Percentiles rank a stretch among this genome's conserved stretches.
phyloP scores from a whole-genome alignment of 495 filamentous ascomycete genomes.

The Penicillium egyptiacum region DNA sequence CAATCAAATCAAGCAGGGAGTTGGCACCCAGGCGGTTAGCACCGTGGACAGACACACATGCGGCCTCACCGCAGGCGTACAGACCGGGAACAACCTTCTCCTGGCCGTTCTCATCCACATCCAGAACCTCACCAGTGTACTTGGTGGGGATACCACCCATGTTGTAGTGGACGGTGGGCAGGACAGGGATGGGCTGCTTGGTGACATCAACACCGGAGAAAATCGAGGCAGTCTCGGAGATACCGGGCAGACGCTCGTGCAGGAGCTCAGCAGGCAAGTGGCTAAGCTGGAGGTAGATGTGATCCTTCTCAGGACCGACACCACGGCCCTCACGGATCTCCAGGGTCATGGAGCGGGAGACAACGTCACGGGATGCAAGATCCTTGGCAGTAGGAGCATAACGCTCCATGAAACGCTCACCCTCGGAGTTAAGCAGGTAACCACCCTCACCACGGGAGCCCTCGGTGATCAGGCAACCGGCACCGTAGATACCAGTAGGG shows the following conservation, averaged over 20 bases:
- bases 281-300: conserved; percentile 95
- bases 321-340: conserved; percentile 97
- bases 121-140: conserved; percentile 94
- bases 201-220: conserved; percentile 95
- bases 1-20: conserved; percentile 94
- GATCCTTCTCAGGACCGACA: conserved; percentile 94
- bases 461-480: conserved; percentile 97
- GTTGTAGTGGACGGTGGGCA: conserved; percentile 98
- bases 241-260: conserved; percentile 94
- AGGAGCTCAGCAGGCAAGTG: conserved; percentile 88
- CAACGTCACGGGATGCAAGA: conserved; percentile 88
- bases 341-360: conserved; percentile 94
- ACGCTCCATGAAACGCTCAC: conserved; percentile 98
- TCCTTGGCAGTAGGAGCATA: conserved; percentile 98
- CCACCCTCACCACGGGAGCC: conserved; percentile 98
- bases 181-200: conserved; percentile 94
- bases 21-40: conserved; percentile 97
- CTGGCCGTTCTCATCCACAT: conserved; percentile 74
- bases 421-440: conserved; percentile 93
- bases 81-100: conserved; percentile 94
- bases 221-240: conserved; percentile 95
- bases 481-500: conserved; percentile 98
- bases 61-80: conserved; percentile 95
- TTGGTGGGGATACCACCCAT: conserved; percentile 98
- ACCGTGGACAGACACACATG: conserved; percentile 95